Conservation (phyloP, 345 rosid species). For the Streptanthus diversifolius region DNA sequence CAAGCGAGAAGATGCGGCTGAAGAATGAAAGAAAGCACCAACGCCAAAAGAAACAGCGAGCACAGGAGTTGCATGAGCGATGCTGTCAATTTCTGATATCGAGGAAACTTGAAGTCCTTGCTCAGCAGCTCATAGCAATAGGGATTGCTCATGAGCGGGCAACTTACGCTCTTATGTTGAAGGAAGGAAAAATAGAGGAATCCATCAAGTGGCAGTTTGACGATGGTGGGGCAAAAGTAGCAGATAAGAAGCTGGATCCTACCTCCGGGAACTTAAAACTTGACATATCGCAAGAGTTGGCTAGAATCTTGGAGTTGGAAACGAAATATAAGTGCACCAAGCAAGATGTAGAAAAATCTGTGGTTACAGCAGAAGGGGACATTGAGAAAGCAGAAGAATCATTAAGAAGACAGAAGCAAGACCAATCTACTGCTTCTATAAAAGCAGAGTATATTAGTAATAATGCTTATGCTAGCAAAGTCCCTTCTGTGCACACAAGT, state of each 20-base stretch:
- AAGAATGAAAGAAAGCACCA: slow-evolving; percentile 94
- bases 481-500: slow-evolving; percentile 29
- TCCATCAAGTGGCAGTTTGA: slow-evolving; percentile 67
- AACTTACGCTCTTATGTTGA: slow-evolving; percentile 75
- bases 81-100: slow-evolving; percentile 83
- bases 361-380: slow-evolving; percentile 75
- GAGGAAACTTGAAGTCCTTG: slow-evolving; percentile 75
- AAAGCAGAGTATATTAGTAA: slow-evolving; percentile 61
- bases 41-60: slow-evolving; percentile 89
- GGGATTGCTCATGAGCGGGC: slow-evolving; percentile 79
- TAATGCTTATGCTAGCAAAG: slow-evolving; percentile 39
- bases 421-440: slow-evolving; percentile 43
- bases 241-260: slow-evolving; percentile 48
- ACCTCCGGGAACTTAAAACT: slow-evolving; percentile 61
- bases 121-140: slow-evolving; percentile 80
- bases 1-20: slow-evolving; percentile 80
- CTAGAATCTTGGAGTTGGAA: slow-evolving; percentile 65
- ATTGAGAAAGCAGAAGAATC: slow-evolving; percentile 66
- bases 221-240: slow-evolving; percentile 66
- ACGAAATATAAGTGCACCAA: slow-evolving; percentile 55
- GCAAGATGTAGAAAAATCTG: slow-evolving; percentile 83
- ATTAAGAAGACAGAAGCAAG: slow-evolving; percentile 52
- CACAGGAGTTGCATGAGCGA: slow-evolving; percentile 79
- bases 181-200: slow-evolving; percentile 85
- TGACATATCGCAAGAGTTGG: slow-evolving; percentile 77